phyloP scores from a whole-genome alignment of 139 green algal species.

The Closterium sp. region DNA sequence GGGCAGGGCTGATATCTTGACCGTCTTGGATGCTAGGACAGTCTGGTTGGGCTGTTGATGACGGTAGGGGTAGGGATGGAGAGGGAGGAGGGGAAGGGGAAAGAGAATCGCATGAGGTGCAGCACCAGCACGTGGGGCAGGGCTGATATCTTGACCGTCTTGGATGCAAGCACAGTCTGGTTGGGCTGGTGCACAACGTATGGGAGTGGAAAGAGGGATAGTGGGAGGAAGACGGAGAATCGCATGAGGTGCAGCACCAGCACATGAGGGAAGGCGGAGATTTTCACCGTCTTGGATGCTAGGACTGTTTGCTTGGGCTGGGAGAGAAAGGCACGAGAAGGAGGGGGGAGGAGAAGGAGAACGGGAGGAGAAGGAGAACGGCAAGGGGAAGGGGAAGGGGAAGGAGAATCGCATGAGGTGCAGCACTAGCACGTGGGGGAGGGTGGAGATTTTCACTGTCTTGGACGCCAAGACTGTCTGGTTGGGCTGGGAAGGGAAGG shows the following conservation, averaged over 20 bases:
- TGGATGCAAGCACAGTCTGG: too few relatives aligned
- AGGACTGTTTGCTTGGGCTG: not conserved
- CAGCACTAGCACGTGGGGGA: constrained; percentile 7
- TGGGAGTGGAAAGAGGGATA: too few relatives aligned
- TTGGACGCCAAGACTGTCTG: constrained; percentile 30
- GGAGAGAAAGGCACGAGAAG: not conserved
- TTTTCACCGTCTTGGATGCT: constrained; percentile 32
- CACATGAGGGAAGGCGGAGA: constrained; percentile 14
- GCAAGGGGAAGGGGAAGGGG: not conserved
- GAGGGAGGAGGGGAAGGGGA: too few relatives aligned
- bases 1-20: too few relatives aligned
- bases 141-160: too few relatives aligned
- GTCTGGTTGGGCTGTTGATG: too few relatives aligned
- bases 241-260: constrained; percentile 47
- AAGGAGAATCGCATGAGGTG: constrained; percentile 39
- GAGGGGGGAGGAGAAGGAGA: not conserved
- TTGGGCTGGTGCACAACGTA: too few relatives aligned
- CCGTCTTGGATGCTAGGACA: too few relatives aligned
- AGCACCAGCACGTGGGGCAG: too few relatives aligned
- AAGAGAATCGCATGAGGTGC: too few relatives aligned
- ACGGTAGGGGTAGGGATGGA: too few relatives aligned
- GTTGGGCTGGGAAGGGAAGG: not conserved
- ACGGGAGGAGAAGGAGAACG: not conserved
- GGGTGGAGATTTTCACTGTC: constrained; percentile 10
- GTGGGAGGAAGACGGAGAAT: too few relatives aligned